phyloP scores from a whole-genome alignment of 371 early-diverging fungal species.

The Mucor plumbeus region DNA sequence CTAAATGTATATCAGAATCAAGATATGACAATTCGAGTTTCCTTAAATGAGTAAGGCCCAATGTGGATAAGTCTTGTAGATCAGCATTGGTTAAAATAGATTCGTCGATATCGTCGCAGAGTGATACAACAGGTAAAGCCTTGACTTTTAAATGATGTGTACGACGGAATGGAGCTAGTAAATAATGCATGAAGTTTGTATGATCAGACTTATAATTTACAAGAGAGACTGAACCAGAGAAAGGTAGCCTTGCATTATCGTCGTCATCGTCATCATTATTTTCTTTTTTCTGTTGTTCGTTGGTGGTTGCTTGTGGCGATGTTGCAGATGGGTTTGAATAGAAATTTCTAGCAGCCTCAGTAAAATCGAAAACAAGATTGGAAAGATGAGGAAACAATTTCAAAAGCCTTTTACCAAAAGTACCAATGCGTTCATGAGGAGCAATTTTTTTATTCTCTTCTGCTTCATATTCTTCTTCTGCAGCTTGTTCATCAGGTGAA shows the following conservation, averaged over 20 bases:
- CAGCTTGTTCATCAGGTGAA: conserved; percentile 13
- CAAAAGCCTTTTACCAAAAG: conserved; percentile 16
- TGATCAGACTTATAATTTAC: conserved; percentile 29
- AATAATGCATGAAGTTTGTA: conserved; percentile 11
- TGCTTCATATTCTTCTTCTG: neutral
- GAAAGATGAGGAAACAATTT: conserved; percentile 26
- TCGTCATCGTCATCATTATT: neutral
- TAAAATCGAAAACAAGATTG: conserved; percentile 20
- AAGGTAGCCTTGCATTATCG: conserved; percentile 9
- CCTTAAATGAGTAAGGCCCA: conserved; percentile 12
- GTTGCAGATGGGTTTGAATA: neutral
- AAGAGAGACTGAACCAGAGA: conserved; percentile 24
- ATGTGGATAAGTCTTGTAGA: conserved; percentile 16
- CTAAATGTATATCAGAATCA: conserved; percentile 16
- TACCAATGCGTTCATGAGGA: conserved; percentile 10
- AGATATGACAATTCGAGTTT: conserved; percentile 27
- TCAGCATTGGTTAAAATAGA: conserved; percentile 31
- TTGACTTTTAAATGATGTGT: conserved; percentile 23
- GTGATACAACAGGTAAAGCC: conserved; percentile 26
- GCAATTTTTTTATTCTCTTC: neutral
- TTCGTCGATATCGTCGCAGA: conserved; percentile 37
- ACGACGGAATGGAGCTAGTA: conserved; percentile 27
- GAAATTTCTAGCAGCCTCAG: conserved; percentile 15
- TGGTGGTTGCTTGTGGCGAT: neutral
- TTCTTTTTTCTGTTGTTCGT: neutral